Percentiles rank a stretch among this genome's conserved stretches.
Conservation (phyloP, 2,329 filamentous ascomycete genomes). For the Aspergillus amoenus region DNA sequence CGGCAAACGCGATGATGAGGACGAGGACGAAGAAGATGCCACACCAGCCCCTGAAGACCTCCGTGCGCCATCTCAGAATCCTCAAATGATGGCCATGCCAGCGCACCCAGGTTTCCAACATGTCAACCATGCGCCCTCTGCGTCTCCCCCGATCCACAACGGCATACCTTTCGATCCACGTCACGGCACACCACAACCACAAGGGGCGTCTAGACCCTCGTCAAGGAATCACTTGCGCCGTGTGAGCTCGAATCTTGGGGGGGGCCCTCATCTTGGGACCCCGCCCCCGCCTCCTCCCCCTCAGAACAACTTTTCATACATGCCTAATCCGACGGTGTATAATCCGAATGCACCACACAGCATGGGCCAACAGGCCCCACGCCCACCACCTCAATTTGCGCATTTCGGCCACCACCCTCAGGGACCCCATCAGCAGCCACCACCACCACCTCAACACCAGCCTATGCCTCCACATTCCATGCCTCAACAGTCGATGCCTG, state of each 20-base stretch:
- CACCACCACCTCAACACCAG: slow-evolving; percentile 29
- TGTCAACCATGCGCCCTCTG: slow-evolving; percentile 80
- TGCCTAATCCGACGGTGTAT: slow-evolving; percentile 83
- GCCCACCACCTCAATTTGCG: slow-evolving; percentile 43
- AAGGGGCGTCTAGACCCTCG: slow-evolving; percentile 70
- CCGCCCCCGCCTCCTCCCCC: slow-evolving; percentile 58
- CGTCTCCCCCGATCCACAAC: slow-evolving; percentile 83
- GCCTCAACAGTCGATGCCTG: slow-evolving; percentile 28
- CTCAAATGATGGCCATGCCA: slow-evolving; percentile 67
- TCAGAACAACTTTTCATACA: slow-evolving; percentile 75
- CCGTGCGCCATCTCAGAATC: slow-evolving; percentile 47
- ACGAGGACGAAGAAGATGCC: slow-evolving; percentile 77
- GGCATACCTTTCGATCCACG: slow-evolving; percentile 70
- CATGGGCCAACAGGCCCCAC: slow-evolving; percentile 47
- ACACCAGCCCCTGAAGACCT: slow-evolving; percentile 70
- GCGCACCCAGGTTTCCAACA: slow-evolving; percentile 73
- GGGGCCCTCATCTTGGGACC: slow-evolving; percentile 62
- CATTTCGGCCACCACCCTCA: slow-evolving; percentile 41
- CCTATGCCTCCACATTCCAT: slow-evolving; percentile 25
- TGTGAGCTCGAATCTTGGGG: slow-evolving; percentile 70
- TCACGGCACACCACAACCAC: slow-evolving; percentile 79
- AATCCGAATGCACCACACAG: slow-evolving; percentile 59
- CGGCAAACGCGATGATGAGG: slow-evolving; percentile 70
- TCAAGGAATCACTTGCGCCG: slow-evolving; percentile 79
- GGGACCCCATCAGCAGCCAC: slow-evolving; percentile 27